phyloP scores from a whole-genome alignment of 495 filamentous ascomycete genomes.

The Annulohypoxylon maeteangense region DNA sequence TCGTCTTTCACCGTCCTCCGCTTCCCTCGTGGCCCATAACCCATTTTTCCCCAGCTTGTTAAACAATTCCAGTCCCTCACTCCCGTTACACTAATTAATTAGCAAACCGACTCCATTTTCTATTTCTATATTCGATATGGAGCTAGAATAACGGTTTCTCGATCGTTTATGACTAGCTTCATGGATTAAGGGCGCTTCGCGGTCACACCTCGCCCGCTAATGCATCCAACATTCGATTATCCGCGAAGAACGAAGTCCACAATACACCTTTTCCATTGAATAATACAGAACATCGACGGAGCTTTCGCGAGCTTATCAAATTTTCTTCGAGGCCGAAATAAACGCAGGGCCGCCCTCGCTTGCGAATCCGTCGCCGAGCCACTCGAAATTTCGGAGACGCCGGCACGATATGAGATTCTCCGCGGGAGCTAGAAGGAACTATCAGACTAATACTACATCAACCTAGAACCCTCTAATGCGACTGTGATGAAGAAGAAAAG shows the following conservation, averaged over 20 bases:
- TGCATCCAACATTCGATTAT: constrained; percentile 5
- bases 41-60: constrained; percentile 31
- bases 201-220: constrained; percentile 11
- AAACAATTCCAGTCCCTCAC: constrained; percentile 26
- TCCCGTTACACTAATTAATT: constrained; percentile 18
- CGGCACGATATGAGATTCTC: constrained; percentile 20
- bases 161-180: constrained; percentile 5
- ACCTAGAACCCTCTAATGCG: not conserved
- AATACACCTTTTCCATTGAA: constrained; percentile 11
- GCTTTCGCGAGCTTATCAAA: not conserved
- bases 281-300: not conserved
- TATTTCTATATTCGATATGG: constrained; percentile 1
- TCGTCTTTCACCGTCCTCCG: constrained; percentile 23
- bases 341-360: constrained; percentile 15
- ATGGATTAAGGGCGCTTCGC: constrained; percentile 7
- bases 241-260: not conserved
- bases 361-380: constrained; percentile 19
- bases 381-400: constrained; percentile 19
- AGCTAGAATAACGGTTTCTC: constrained; percentile 6
- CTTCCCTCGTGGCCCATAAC: constrained; percentile 22
- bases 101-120: constrained; percentile 1
- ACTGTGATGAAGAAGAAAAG: constrained; percentile 41
- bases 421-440: constrained; percentile 3
- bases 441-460: constrained; percentile 15
- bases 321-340: not conserved